Base-by-base conservation (phyloP, 73 alveolate species). In the Uronychia setigera region DNA sequence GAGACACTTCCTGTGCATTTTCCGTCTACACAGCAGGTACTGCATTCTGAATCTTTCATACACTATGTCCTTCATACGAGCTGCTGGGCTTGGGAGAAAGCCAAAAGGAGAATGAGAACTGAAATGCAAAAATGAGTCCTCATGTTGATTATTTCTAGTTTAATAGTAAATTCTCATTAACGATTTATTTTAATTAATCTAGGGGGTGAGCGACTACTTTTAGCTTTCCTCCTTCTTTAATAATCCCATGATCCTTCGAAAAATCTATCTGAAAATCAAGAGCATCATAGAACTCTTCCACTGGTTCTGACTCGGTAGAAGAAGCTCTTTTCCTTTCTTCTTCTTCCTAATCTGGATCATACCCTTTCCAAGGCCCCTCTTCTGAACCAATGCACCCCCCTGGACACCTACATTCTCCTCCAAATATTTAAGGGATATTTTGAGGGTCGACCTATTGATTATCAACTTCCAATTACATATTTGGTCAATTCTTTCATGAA, bases 321-420 rank as follows among this genome's bases (percentile, higher is more conserved):
- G n/a, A 5, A 46, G 19, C 67, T 46, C 19, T 46, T 19, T 46
- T 19, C 19, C 19, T 19, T 46, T 46, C 67, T 19, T 46, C 67
- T 11, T 5, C 67, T 46, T 46, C 19, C 19, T 46, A 46, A 11
- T 46, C n/a, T 46, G 19, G 67, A 46, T 19, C 19, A 11, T 46
- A 19, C 19, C 19, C 67, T 19, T 46, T 5, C 67, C 67, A 46
- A 11, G 67, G 67, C n/a, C 67, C 67, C 5, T 5, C 67, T 11
- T 46, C 19, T 5, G 67, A 46, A 5, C 67, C 19, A 46, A 46
- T 5, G 67, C 67, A 46, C n/a, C 67, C 67, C 19, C 67, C 67
- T 19, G 5, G n/a, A 76, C 97, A 92, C 33, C 83, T 90, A 14
- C 97, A 92, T 31, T 90, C 85, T 0, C 98, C 98, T 46, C 96